Conservation (phyloP, 345 rosid species). For the Dipteronia dyeriana region DNA sequence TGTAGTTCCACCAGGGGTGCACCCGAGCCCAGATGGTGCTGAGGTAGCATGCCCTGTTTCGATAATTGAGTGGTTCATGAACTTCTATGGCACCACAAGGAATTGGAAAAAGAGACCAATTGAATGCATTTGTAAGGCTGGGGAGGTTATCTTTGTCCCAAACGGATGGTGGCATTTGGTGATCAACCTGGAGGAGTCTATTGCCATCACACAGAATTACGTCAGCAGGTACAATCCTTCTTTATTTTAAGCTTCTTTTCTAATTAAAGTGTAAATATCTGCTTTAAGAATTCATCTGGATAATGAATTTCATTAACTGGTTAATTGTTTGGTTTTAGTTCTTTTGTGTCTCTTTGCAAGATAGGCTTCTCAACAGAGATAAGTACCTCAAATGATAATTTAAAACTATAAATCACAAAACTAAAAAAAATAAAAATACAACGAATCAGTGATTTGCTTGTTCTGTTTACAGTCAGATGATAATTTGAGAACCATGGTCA, state of each 20-base stretch:
- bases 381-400: too few relatives aligned
- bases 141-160: constrained; percentile 95
- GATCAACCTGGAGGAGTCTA: constrained; percentile 89
- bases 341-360: background rate
- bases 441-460: too few relatives aligned
- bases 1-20: constrained; percentile 91
- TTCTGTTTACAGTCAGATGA: too few relatives aligned
- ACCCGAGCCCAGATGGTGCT: constrained; percentile 94
- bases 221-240: constrained; percentile 69
- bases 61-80: constrained; percentile 98
- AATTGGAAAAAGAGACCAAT: constrained; percentile 72
- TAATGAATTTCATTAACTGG: background rate
- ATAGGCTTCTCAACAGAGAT: too few relatives aligned
- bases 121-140: constrained; percentile 91
- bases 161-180: constrained; percentile 99
- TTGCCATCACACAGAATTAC: constrained; percentile 94
- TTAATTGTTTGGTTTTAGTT: background rate
- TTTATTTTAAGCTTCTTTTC: constrained; percentile 14
- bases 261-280: background rate
- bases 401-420: too few relatives aligned
- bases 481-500: too few relatives aligned
- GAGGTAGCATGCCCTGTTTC: constrained; percentile 99
- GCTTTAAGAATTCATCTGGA: constrained; percentile 8
- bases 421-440: too few relatives aligned
- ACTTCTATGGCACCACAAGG: constrained; percentile 82